Evolutionary conservation across 1,139 yeast genomes (phyloP).

Genomic region (Scheffersomyces segobiensis): DNA sequence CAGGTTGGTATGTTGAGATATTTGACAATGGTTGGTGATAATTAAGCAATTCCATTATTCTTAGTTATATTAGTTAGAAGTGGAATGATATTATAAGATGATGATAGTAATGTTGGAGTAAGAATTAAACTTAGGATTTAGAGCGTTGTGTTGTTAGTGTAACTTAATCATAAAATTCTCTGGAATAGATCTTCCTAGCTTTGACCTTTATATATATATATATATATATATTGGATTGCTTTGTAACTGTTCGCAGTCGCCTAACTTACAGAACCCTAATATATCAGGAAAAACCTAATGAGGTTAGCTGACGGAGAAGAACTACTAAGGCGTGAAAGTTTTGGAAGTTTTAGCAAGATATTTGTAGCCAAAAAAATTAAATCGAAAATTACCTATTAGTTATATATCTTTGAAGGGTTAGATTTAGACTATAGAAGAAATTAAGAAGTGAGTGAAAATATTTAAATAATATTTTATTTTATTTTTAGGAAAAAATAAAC

Average conservation of each 20-base stretch:
- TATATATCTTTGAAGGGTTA: neutral
- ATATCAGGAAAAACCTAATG: neutral
- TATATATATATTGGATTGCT: neutral
- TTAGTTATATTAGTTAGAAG: neutral
- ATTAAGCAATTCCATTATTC: conserved; percentile 11
- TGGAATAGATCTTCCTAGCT: neutral
- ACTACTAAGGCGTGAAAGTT: conserved; percentile 10
- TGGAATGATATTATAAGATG: neutral
- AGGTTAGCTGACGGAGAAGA: neutral
- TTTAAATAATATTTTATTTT: too few species aligned
- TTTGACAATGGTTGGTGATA: conserved; percentile 3
- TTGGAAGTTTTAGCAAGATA: conserved; percentile 11
- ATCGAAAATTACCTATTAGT: neutral
- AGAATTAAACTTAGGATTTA: neutral
- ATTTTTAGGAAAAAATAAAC: neutral
- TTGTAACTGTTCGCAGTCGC: neutral
- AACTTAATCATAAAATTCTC: neutral
- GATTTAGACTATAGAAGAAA: neutral
- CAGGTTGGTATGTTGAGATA: conserved; percentile 5
- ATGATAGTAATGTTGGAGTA: neutral
- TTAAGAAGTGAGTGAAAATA: neutral
- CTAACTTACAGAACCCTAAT: neutral
- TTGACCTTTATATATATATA: neutral
- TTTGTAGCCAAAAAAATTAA: conserved; percentile 4
- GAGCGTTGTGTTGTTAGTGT: neutral